These are phyloP conservation scores for Glarea lozoyensis DNA, from an alignment of 495 filamentous ascomycete species.

Conservation along the genomic window DNA sequence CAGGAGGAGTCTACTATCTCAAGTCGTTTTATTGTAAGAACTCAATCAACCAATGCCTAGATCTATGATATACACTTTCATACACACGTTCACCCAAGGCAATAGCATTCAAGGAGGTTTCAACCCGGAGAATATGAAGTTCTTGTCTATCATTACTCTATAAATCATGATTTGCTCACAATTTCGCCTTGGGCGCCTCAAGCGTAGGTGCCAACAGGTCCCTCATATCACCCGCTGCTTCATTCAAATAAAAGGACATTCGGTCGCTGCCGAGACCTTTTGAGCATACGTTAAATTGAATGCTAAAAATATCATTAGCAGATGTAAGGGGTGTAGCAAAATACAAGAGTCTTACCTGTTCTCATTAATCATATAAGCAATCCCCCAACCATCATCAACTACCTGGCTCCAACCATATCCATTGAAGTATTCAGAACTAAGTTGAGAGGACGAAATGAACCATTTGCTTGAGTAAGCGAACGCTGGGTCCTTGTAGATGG, in stretches of 20 bases:
- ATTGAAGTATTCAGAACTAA: constrained; percentile 96
- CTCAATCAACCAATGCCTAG: too few relatives aligned
- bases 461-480: constrained; percentile 78
- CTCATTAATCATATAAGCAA: constrained; percentile 99
- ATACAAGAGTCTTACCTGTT: constrained; percentile 48
- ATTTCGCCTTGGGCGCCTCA: constrained; percentile 80
- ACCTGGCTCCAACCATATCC: constrained; percentile 99
- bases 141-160: too few relatives aligned
- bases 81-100: too few relatives aligned
- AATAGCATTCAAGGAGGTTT: too few relatives aligned
- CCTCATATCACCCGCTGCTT: constrained; percentile 84
- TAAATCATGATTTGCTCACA: constrained; percentile 48
- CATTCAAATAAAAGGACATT: constrained; percentile 91
- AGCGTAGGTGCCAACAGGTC: constrained; percentile 80
- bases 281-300: constrained; percentile 97
- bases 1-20: too few relatives aligned
- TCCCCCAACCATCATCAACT: constrained; percentile 89
- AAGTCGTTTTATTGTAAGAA: too few relatives aligned
- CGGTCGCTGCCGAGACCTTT: constrained; percentile 85
- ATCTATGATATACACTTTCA: too few relatives aligned
- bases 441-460: constrained; percentile 81
- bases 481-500: constrained; percentile 78
- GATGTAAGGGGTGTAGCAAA: constrained; percentile 20
- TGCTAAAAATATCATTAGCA: constrained; percentile 33
- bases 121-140: too few relatives aligned